phyloP scores from a whole-genome alignment of 352 stramenopile genomes.

The Phytophthora ohioensis region DNA sequence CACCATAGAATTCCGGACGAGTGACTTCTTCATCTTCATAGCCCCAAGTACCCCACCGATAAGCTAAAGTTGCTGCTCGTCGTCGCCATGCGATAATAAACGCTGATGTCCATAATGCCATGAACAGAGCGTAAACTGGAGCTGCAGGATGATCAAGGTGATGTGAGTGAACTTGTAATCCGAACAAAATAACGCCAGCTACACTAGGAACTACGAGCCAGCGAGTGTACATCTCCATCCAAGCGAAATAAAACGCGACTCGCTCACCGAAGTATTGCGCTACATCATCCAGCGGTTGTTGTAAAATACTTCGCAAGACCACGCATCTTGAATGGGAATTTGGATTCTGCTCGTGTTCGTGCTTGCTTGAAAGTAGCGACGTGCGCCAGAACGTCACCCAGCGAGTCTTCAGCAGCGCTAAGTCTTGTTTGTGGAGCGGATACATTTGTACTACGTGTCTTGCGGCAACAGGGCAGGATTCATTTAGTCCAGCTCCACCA shows the following conservation, averaged over 20 bases:
- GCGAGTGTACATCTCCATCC: slow-evolving; percentile 92
- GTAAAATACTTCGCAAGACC: slow-evolving; percentile 43
- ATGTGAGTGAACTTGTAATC: slow-evolving; percentile 62
- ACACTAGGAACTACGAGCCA: slow-evolving; percentile 88
- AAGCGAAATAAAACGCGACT: slow-evolving; percentile 94
- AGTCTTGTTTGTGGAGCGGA: slow-evolving; percentile 88
- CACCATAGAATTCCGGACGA: slow-evolving; percentile 85
- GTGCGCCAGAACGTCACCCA: slow-evolving; percentile 89
- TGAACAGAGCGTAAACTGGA: slow-evolving; percentile 87
- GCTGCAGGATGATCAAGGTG: slow-evolving; percentile 84
- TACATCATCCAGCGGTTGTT: slow-evolving; percentile 87
- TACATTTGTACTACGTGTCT: slow-evolving; percentile 88
- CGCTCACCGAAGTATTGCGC: slow-evolving; percentile 93
- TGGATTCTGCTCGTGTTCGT: slow-evolving; percentile 3
- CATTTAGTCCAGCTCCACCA: slow-evolving; percentile 73
- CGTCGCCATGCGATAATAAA: slow-evolving; percentile 92
- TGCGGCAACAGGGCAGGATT: slow-evolving; percentile 66
- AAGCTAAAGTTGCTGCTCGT: slow-evolving; percentile 78
- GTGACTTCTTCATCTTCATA: slow-evolving; percentile 90
- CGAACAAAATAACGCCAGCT: slow-evolving; percentile 78
- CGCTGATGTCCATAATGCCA: slow-evolving; percentile 90
- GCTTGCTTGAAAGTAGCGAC: slow-evolving; percentile 25
- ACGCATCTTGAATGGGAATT: slow-evolving; percentile 25
- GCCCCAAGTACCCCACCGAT: slow-evolving; percentile 90
- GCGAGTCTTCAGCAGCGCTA: slow-evolving; percentile 58